A percentile compares a stretch with the other conserved stretches of the same genome.
Evolutionary conservation across 306 rosid genomes (phyloP).

Genomic region (Glycine soja): DNA sequence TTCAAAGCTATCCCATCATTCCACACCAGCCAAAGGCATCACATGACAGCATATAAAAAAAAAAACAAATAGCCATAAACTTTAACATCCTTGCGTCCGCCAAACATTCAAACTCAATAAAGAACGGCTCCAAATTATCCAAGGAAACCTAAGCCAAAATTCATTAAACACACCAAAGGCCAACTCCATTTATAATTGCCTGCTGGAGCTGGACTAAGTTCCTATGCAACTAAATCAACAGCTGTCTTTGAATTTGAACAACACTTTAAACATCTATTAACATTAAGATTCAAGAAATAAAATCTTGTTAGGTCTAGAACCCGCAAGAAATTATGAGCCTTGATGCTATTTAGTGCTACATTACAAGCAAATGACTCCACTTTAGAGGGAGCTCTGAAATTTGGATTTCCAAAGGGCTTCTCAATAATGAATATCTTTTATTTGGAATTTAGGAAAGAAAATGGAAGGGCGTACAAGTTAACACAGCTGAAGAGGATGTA

Average conservation of each 20-base stretch:
- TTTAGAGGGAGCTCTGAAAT: background rate
- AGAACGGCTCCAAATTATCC: slow-evolving; percentile 2
- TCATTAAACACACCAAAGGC: background rate
- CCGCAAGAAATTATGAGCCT: background rate
- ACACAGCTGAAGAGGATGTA: background rate
- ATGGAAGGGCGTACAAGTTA: background rate
- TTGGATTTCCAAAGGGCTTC: background rate
- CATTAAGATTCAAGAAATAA: slow-evolving; percentile 11
- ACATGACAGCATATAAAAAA: background rate
- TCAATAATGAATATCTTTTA: background rate
- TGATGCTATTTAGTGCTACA: background rate
- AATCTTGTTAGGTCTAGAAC: background rate
- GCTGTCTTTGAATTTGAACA: background rate
- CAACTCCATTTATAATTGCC: background rate
- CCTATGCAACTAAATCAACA: background rate
- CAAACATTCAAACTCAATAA: background rate
- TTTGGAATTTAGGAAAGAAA: background rate
- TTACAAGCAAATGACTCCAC: background rate
- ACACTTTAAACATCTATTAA: background rate
- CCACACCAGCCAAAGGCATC: background rate
- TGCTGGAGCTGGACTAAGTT: no score
- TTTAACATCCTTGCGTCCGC: background rate
- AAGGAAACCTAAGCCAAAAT: slow-evolving; percentile 14
- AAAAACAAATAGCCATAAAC: slow-evolving; percentile 11
- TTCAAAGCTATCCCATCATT: slow-evolving; percentile 12